phyloP scores from a whole-genome alignment of 202 grass and related monocot genomes.

The Hordeum pubiflorum region DNA sequence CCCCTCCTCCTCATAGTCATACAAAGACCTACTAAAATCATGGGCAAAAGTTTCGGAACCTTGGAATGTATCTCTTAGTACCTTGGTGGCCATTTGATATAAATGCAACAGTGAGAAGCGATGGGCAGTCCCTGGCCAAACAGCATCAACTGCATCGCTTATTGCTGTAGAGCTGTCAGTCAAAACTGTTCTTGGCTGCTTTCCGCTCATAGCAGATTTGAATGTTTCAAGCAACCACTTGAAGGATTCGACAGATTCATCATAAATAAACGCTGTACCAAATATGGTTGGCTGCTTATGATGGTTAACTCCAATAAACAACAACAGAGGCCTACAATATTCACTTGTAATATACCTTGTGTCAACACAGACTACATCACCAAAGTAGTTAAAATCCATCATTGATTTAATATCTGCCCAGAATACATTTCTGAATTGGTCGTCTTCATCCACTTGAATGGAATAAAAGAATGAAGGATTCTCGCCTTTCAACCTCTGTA shows the following conservation, averaged over 20 bases:
- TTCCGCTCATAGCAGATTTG: constrained; percentile 67
- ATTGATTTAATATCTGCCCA: constrained; percentile 74
- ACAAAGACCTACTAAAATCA: constrained; percentile 63
- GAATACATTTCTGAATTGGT: constrained; percentile 71
- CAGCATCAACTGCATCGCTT: constrained; percentile 45
- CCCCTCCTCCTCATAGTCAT: constrained; percentile 56
- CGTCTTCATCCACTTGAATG: constrained; percentile 81
- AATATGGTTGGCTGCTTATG: constrained; percentile 74
- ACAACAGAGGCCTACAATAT: constrained; percentile 51
- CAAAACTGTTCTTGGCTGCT: constrained; percentile 73
- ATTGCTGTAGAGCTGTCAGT: constrained; percentile 43
- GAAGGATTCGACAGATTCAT: constrained; percentile 66
- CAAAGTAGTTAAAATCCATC: constrained; percentile 69
- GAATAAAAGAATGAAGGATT: constrained; percentile 86
- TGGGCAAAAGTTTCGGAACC: constrained; percentile 43
- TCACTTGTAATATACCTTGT: constrained; percentile 56
- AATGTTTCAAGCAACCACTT: constrained; percentile 81
- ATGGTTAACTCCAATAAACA: constrained; percentile 86
- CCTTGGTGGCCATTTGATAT: constrained; percentile 47
- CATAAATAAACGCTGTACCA: constrained; percentile 57
- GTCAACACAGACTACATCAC: constrained; percentile 80
- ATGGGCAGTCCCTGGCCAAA: constrained; percentile 54
- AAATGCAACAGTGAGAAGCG: constrained; percentile 58
- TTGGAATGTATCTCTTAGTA: constrained; percentile 50
- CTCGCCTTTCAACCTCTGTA: constrained; percentile 70